Percentiles rank a stretch among this genome's conserved stretches.
Evolutionary conservation across 306 rosid species (phyloP).

Genomic region (Cercis canadensis): DNA sequence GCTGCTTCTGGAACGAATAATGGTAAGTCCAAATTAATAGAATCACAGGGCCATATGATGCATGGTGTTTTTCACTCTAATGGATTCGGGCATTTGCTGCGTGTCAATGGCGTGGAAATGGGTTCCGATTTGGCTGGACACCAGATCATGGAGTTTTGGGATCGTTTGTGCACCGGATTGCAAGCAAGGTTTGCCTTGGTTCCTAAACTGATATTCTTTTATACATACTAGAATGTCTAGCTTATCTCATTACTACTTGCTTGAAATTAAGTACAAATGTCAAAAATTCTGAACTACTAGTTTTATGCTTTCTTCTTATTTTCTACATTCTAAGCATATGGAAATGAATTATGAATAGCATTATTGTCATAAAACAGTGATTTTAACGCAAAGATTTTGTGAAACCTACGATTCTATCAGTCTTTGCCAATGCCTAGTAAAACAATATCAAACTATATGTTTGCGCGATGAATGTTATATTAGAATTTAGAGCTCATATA

Average conservation of each 20-base stretch:
- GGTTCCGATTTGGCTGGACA: slow-evolving; percentile 70
- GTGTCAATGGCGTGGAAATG: slow-evolving; percentile 75
- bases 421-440: too few species aligned
- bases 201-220: too few species aligned
- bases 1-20: slow-evolving; percentile 31
- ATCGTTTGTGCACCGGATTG: slow-evolving; percentile 73
- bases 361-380: too few species aligned
- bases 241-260: too few species aligned
- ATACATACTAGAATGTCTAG: too few species aligned
- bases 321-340: not conserved
- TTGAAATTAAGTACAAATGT: too few species aligned
- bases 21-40: slow-evolving; percentile 55
- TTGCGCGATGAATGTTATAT: too few species aligned
- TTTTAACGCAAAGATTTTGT: too few species aligned
- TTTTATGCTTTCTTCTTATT: not conserved
- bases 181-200: slow-evolving; percentile 60
- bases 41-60: slow-evolving; percentile 67
- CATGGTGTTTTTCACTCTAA: slow-evolving; percentile 90
- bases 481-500: too few species aligned
- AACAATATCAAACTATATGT: too few species aligned
- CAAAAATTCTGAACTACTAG: not conserved
- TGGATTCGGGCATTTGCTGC: slow-evolving; percentile 86
- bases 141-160: slow-evolving; percentile 79
- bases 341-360: not conserved
- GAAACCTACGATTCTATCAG: too few species aligned